A percentile compares a stretch with the other conserved stretches of the same genome.
Evolutionary conservation across 148 eudicot genomes (phyloP).

Genomic region (Oxyria digyna): DNA sequence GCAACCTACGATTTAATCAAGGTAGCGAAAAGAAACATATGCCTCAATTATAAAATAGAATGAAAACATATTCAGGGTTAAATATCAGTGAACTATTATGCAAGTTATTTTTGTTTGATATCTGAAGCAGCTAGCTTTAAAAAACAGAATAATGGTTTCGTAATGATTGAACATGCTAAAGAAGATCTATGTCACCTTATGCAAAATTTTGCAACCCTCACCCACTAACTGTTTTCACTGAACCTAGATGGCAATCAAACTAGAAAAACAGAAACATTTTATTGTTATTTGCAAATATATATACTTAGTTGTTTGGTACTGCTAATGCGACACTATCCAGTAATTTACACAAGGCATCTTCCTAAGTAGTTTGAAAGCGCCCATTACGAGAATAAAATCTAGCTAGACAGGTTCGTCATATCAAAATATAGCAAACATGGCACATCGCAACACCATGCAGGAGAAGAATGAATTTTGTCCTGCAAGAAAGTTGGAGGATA

Average conservation of each 20-base stretch:
- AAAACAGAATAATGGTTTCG: not conserved
- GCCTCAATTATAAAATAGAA: not conserved
- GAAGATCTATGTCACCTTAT: not conserved
- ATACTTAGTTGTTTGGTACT: not conserved
- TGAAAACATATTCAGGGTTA: not conserved
- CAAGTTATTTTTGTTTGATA: not conserved
- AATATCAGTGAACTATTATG: not conserved
- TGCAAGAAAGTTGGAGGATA: too few species aligned
- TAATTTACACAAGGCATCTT: not conserved
- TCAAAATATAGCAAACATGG: not conserved
- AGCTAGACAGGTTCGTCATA: not conserved
- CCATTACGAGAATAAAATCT: not conserved
- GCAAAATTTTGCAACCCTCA: not conserved
- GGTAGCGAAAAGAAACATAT: not conserved
- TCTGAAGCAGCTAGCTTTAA: not conserved
- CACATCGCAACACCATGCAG: not conserved
- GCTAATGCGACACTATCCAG: not conserved
- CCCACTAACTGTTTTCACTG: not conserved
- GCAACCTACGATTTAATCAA: not conserved
- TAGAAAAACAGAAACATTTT: not conserved
- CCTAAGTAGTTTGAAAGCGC: not conserved
- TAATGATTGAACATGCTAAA: not conserved
- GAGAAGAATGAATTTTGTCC: not conserved
- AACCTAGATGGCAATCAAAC: not conserved
- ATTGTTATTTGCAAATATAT: not conserved